phyloP scores from a whole-genome alignment of 257 asterid species.

The Solanum clarkiae region DNA sequence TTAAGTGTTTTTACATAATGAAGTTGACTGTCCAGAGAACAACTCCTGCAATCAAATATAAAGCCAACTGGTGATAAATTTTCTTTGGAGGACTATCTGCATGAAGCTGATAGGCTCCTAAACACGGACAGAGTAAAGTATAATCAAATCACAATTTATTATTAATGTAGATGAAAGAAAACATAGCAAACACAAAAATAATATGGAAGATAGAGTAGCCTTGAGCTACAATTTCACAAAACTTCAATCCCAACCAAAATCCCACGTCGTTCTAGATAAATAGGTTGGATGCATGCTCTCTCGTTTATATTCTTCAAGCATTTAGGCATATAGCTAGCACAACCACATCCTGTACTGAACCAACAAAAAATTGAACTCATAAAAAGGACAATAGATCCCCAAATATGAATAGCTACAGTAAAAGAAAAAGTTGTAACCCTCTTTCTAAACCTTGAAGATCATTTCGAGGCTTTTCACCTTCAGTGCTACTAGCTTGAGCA shows the following conservation, averaged over 20 bases:
- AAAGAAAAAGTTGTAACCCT: not conserved
- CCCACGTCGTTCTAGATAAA: not conserved
- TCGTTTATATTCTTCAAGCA: not conserved
- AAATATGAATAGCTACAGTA: not conserved
- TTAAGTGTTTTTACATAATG: not conserved
- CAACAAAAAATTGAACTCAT: not conserved
- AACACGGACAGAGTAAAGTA: not conserved
- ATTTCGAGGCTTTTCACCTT: not conserved
- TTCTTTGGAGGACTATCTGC: not conserved
- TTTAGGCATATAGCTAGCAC: not conserved
- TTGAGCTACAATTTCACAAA: not conserved
- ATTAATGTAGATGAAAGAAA: not conserved
- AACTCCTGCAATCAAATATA: not conserved
- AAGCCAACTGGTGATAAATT: not conserved
- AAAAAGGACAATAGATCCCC: not conserved
- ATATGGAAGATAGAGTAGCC: not conserved
- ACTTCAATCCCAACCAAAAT: not conserved
- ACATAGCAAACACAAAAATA: not conserved
- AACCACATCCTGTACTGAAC: not conserved
- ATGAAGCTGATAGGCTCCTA: not conserved
- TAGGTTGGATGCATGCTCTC: not conserved
- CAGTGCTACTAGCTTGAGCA: not conserved
- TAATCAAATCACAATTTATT: not conserved
- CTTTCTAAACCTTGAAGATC: not conserved
- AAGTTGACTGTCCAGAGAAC: not conserved